Base-by-base conservation (phyloP, 148 eudicot genomes). In the Limonium bicolor region DNA sequence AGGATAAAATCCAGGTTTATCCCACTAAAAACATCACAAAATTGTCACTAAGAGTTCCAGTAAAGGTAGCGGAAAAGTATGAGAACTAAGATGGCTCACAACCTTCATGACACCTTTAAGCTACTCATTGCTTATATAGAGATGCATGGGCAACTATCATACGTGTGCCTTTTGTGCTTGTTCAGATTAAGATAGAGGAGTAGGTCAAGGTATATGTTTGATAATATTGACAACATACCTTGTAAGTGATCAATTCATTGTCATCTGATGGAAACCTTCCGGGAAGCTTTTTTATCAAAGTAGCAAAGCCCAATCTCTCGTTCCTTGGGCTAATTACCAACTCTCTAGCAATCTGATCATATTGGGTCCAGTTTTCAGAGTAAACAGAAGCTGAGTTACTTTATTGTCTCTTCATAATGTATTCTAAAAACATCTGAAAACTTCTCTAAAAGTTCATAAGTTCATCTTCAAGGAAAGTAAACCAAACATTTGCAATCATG, bases 241-340 rank as follows among this genome's bases (percentile, higher is more conserved):
- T 76, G 61, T 68, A 87, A 33, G 62, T 73, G 46, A 87, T 78
- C 45, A 76, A 56, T 64, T 76, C 82, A 35, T 77, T 60, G 59
- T 37, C 76, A 55, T 78, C 88, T 14, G 85, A 73, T 37, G 55
- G 71, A 56, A 76, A 82, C 51, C 42, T 34, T 37, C 73, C 35
- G 38, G 77, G 85, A 55, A 69, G 40, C 66, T 73, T 73, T 65
- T 65, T 78, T 25, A 85, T 87, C 62, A 87, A 55, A 50, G 69
- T 60, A 35, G 94, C 64, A 48, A 76, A 80, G 48, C 88, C 96
- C 48, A 87, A 61, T 54, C 77, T 76, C 37, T 67, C 58, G 65
- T 87, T 87, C 36, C 64, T 71, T 22, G 94, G 94, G 85, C 96
- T 82, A 51, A 87, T 78, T 46, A 82, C 96, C 82, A 87, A 76